These are phyloP conservation scores for Pythium insidiosum DNA, from an alignment of 352 stramenopile genomes.

Conservation along the genomic window DNA sequence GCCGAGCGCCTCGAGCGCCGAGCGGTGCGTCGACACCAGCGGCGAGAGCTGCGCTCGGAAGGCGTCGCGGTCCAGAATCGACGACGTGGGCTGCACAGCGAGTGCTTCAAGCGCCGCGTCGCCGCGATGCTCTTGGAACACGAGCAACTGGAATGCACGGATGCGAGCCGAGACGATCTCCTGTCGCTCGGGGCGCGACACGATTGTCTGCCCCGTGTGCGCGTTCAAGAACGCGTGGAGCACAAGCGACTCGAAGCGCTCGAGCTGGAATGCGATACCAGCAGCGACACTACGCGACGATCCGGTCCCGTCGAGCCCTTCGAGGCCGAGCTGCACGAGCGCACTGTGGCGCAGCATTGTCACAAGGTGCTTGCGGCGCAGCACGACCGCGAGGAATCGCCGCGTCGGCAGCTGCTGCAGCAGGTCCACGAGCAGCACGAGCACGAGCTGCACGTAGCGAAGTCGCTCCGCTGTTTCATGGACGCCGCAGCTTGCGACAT, in stretches of 20 bases:
- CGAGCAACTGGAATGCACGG: slow-evolving; percentile 62
- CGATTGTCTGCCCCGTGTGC: slow-evolving; percentile 65
- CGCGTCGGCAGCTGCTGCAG: slow-evolving; percentile 86
- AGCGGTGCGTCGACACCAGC: slow-evolving; percentile 24
- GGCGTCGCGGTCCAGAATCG: slow-evolving; percentile 30
- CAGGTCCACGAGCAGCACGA: slow-evolving; percentile 83
- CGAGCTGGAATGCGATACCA: slow-evolving; percentile 53
- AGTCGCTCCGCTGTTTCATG: slow-evolving; percentile 9
- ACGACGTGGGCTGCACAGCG: slow-evolving; percentile 41
- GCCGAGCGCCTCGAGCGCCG: slow-evolving; percentile 24
- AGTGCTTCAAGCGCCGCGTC: slow-evolving; percentile 46
- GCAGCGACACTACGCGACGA: slow-evolving; percentile 12
- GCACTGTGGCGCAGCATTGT: slow-evolving; percentile 26
- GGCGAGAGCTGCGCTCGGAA: slow-evolving; percentile 34
- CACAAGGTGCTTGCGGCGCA: slow-evolving; percentile 58
- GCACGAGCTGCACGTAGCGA: slow-evolving; percentile 45
- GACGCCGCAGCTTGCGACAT: background rate
- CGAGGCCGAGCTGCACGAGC: slow-evolving; percentile 27
- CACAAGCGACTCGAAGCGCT: slow-evolving; percentile 54
- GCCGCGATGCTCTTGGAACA: slow-evolving; percentile 30
- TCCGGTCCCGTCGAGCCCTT: too few species aligned
- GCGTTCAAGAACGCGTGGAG: slow-evolving; percentile 81
- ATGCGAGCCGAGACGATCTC: slow-evolving; percentile 42
- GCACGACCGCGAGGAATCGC: slow-evolving; percentile 66
- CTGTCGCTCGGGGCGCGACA: slow-evolving; percentile 25